Evolutionary conservation across 805 yeast species (phyloP).

Genomic region (Starmerella kuoi): DNA sequence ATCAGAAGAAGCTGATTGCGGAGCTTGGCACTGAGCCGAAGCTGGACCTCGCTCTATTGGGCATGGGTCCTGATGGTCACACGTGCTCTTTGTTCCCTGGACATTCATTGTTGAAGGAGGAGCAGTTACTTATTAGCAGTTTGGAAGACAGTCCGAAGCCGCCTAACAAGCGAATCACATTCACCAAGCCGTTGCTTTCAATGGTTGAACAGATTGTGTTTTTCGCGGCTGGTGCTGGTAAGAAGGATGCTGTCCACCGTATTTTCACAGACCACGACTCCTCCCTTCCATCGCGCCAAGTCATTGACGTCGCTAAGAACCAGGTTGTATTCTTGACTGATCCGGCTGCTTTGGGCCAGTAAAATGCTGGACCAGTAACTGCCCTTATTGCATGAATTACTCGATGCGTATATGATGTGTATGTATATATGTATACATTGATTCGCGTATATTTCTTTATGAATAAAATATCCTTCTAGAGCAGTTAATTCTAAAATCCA

Average conservation of each 20-base stretch:
- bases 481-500: too few species aligned
- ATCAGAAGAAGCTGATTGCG: constrained; percentile 46
- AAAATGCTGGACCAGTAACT: too few species aligned
- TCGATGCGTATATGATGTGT: too few species aligned
- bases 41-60: constrained; percentile 60
- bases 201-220: constrained; percentile 49
- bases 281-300: constrained; percentile 55
- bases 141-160: constrained; percentile 84
- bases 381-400: too few species aligned
- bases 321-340: constrained; percentile 75
- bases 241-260: constrained; percentile 57
- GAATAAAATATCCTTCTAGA: too few species aligned
- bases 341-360: constrained; percentile 53
- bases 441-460: too few species aligned
- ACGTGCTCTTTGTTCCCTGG: constrained; percentile 89
- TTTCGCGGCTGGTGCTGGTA: constrained; percentile 82
- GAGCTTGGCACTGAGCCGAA: constrained; percentile 28
- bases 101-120: constrained; percentile 50
- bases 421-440: too few species aligned
- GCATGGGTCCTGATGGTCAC: constrained; percentile 95
- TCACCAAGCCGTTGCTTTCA: constrained; percentile 66
- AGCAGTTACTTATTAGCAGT: constrained; percentile 41
- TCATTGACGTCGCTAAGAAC: constrained; percentile 41
- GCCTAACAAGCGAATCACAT: constrained; percentile 78
- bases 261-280: constrained; percentile 42